Evolutionary conservation across 768 basidiomycete genomes (phyloP).

Genomic region (Suillus luteus): DNA sequence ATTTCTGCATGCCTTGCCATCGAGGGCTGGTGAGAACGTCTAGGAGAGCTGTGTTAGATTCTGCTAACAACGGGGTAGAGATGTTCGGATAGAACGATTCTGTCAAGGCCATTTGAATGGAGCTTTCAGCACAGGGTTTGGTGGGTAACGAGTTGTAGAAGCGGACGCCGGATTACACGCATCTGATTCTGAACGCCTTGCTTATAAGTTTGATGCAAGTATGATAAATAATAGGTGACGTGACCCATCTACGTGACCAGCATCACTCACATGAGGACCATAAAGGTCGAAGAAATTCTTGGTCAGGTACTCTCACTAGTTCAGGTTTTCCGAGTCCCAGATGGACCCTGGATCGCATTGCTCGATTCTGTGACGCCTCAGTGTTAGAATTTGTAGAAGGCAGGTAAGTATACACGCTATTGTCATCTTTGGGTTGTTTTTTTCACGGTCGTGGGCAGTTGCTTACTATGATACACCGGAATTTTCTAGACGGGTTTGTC

Average conservation of each 20-base stretch:
- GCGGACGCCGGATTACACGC: not conserved
- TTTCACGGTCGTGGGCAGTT: constrained; percentile 11
- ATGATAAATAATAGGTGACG: not conserved
- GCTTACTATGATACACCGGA: not conserved
- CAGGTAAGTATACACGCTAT: constrained; percentile 2
- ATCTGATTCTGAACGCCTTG: constrained; percentile 7
- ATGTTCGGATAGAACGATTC: constrained; percentile 28
- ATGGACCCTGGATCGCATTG: not conserved
- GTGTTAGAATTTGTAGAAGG: not conserved
- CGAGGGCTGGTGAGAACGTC: constrained; percentile 63
- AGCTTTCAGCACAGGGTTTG: not conserved
- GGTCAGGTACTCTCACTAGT: not conserved
- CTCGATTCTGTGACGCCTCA: not conserved
- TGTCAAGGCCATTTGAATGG: constrained; percentile 28
- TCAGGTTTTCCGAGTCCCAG: not conserved
- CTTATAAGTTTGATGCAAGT: constrained; percentile 13
- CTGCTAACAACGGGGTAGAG: constrained; percentile 29
- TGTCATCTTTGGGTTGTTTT: constrained; percentile 1
- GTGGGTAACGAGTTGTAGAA: not conserved
- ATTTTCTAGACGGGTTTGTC: constrained; percentile 6
- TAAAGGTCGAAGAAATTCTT: not conserved
- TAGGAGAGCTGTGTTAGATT: constrained; percentile 63
- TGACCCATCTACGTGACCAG: not conserved
- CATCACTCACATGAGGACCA: not conserved
- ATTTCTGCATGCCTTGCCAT: constrained; percentile 38